A percentile compares a stretch with the other conserved stretches of the same genome.
These are phyloP conservation scores for Kernera saxatilis DNA, from an alignment of 345 rosid species.

Conservation along the genomic window DNA sequence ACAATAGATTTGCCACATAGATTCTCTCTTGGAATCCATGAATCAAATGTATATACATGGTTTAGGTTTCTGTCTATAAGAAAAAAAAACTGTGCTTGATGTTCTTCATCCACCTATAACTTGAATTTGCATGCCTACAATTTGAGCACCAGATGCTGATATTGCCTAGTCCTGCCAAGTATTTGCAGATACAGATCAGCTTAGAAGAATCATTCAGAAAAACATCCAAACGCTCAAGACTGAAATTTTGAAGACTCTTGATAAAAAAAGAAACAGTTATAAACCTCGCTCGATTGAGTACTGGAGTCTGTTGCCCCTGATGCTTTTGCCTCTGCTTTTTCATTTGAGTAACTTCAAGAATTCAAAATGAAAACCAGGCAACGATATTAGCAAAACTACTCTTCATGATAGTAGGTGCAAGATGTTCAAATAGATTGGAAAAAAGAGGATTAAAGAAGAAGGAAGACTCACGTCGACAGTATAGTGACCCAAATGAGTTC, in stretches of 20 bases:
- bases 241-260: background rate
- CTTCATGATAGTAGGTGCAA: background rate
- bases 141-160: background rate
- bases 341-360: conserved; percentile 64
- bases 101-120: background rate
- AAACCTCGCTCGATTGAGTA: conserved; percentile 46
- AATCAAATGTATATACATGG: conserved; percentile 9
- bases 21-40: conserved; percentile 23
- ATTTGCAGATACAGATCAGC: conserved; percentile 2
- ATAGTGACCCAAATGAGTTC: conserved; percentile 96
- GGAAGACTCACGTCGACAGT: conserved; percentile 64
- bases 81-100: background rate
- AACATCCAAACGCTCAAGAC: background rate
- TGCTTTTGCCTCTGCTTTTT: conserved; percentile 59
- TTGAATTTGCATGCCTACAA: conserved; percentile 3
- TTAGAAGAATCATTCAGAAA: background rate
- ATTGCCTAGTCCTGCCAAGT: conserved; percentile 16
- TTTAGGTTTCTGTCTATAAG: background rate
- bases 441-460: background rate
- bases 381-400: background rate
- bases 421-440: background rate
- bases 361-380: background rate
- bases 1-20: conserved; percentile 11
- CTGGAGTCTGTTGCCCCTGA: conserved; percentile 35
- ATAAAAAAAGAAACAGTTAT: background rate